These are phyloP conservation scores for Conoideocrella luteorostrata DNA, from an alignment of 2,329 filamentous ascomycete genomes.

Conservation along the genomic window DNA sequence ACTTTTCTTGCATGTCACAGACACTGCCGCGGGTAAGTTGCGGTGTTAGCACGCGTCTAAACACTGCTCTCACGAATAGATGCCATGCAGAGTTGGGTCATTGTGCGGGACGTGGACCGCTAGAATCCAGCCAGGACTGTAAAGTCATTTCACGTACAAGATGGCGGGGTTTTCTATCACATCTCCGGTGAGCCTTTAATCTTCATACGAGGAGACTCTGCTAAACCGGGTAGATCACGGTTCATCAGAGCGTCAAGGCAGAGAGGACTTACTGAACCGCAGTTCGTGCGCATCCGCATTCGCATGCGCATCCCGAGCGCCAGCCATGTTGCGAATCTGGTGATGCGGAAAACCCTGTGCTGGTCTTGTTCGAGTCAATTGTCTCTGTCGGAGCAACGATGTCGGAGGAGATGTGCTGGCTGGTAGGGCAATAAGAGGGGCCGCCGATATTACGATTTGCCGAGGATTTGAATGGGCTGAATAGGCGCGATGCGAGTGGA, in stretches of 20 bases:
- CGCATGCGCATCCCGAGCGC: conserved; percentile 1
- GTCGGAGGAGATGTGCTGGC: background rate
- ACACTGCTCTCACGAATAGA: no score
- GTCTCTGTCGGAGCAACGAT: background rate
- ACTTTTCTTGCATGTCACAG: conserved; percentile 94
- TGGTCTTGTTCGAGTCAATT: no score
- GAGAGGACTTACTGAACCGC: conserved; percentile 29
- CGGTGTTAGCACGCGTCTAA: no score
- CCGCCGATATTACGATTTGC: no score
- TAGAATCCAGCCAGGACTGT: no score
- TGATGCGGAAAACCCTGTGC: background rate
- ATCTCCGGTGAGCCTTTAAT: no score
- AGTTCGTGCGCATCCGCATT: conserved; percentile 14
- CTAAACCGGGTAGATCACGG: background rate
- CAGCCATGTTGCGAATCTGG: conserved; percentile 8
- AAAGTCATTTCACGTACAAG: conserved; percentile 40
- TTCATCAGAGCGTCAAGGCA: background rate
- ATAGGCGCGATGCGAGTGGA: no score
- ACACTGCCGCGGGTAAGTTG: conserved; percentile 65
- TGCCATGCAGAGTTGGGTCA: background rate
- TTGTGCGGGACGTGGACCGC: no score
- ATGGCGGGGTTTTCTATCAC: conserved; percentile 40
- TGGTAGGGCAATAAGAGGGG: background rate
- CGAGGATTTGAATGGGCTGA: no score
- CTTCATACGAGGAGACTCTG: no score